Evolutionary conservation across 2,329 filamentous ascomycete genomes (phyloP).

Genomic region (Fusarium subglutinans): DNA sequence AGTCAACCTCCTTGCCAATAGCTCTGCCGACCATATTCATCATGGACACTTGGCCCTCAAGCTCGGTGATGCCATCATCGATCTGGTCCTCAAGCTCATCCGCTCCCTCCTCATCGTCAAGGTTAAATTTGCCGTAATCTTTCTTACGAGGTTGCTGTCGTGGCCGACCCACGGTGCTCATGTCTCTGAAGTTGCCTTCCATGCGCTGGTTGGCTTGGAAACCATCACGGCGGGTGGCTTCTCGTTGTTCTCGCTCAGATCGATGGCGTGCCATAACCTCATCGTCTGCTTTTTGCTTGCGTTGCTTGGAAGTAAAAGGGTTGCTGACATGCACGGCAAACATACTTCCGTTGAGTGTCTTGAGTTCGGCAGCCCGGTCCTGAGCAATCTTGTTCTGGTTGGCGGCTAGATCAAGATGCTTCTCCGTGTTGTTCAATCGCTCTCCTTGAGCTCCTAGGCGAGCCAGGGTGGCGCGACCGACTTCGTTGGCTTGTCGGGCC

Average conservation of each 20-base stretch:
- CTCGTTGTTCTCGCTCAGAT: conserved; percentile 71
- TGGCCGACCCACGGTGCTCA: conserved; percentile 44
- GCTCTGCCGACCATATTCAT: conserved; percentile 78
- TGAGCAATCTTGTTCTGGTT: conserved; percentile 80
- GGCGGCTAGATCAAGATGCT: conserved; percentile 81
- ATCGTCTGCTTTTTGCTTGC: conserved; percentile 71
- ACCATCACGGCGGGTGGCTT: conserved; percentile 65
- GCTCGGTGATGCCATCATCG: conserved; percentile 69
- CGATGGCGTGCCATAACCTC: conserved; percentile 75
- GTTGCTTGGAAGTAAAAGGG: conserved; percentile 77
- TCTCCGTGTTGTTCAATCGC: conserved; percentile 82
- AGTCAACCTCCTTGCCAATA: conserved; percentile 78
- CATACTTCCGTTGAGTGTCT: conserved; percentile 89
- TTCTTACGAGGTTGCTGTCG: conserved; percentile 50
- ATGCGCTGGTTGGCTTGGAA: conserved; percentile 63
- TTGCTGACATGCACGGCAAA: conserved; percentile 84
- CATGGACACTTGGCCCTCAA: conserved; percentile 74
- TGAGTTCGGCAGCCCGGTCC: conserved; percentile 83
- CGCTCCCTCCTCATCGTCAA: conserved; percentile 73
- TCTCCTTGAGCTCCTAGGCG: conserved; percentile 82
- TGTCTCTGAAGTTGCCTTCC: conserved; percentile 59
- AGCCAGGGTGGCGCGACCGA: conserved; percentile 76
- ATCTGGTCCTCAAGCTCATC: conserved; percentile 62
- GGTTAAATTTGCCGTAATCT: conserved; percentile 72
- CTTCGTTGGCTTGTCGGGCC: conserved; percentile 55